Evolutionary conservation across 306 rosid species (phyloP).

Genomic region (Alnus rubra): DNA sequence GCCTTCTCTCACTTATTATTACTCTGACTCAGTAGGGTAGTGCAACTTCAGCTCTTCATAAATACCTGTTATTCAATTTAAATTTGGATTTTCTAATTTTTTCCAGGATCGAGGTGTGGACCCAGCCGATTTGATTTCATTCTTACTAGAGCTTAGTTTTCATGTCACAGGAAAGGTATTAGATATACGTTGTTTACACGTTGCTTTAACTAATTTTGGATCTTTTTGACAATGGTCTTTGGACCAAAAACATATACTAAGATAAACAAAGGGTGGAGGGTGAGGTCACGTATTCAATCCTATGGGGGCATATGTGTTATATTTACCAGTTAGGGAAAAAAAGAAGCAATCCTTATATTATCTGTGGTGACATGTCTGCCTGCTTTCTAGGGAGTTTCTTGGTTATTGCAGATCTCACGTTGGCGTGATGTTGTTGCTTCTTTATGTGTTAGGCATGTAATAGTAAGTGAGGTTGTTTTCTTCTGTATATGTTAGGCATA

Average conservation of each 20-base stretch:
- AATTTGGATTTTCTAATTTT: constrained; percentile 26
- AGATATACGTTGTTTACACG: constrained; percentile 13
- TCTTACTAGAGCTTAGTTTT: constrained; percentile 95
- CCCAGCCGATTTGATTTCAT: constrained; percentile 83
- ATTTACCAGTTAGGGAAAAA: not conserved
- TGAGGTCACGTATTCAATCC: not conserved
- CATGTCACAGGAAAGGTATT: constrained; percentile 93
- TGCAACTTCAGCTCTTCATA: constrained; percentile 6
- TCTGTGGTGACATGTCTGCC: not conserved
- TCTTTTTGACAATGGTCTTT: not conserved
- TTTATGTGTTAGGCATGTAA: constrained; percentile 66
- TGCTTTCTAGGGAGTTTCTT: constrained; percentile 13
- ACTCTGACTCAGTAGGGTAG: not conserved
- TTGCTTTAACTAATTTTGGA: constrained; percentile 10
- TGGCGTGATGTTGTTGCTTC: constrained; percentile 24
- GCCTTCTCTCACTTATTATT: not conserved
- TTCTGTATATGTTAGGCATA: constrained; percentile 62
- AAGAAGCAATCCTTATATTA: not conserved
- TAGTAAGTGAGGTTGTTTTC: constrained; percentile 26
- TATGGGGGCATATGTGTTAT: not conserved
- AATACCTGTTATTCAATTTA: constrained; percentile 23
- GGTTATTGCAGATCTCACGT: constrained; percentile 18
- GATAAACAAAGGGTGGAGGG: not conserved
- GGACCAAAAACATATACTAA: not conserved
- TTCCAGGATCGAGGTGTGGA: constrained; percentile 84